Evolutionary conservation across 1,284 basidiomycete species (phyloP), one percentile per base, ranked within the genome.

Genomic region (Coniferiporia sulphurascens): DNA sequence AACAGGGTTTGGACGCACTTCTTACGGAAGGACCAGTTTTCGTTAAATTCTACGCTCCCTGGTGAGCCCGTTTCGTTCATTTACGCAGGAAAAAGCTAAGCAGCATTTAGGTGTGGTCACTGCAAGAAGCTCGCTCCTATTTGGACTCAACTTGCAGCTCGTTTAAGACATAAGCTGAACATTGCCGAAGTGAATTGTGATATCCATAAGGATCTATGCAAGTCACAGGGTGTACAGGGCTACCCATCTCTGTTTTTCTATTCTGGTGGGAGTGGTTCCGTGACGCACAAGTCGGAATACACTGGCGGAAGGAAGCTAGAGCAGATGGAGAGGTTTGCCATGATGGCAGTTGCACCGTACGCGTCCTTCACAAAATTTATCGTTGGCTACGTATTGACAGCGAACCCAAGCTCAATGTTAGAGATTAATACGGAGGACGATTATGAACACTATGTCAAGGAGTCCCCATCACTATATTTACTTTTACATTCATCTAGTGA

Each of bases 1-100:
- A 75, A 7, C 73, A 74, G 6, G 80, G 73, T 0, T 87, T 95
- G 69, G 69, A 76, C 8, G 58, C 65, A 21, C 73, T 77, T 0
- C 74, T 88, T 22, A 71, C 74, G 1, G 71, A 82, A 60, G 86
- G 91, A 0, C 85, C 89, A 0, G 76, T 85, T 0, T 91, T 96
- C 66, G 79, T 95, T 73, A 95, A 97, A 70, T 97, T 91, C 76
- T 96, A 82, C 69, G 93, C 93, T 0, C 94, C 94, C 0, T 95
- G 93, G 93, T 84, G 66, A 46, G 75, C 69, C 22, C 7, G 45
- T 51, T 21, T 13, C 10, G 13, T 22, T 2, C 15, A 15, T 5
- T 21, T 19, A 9, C 32, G 27, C 17, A 49, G 48, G 48, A 22
- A 32, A 45, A 4, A 62, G 35, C 51, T 52, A 1, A 32, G 21